These are phyloP conservation scores for Lachnellula hyalina DNA, from an alignment of 2,329 filamentous ascomycete genomes.

Conservation along the genomic window DNA sequence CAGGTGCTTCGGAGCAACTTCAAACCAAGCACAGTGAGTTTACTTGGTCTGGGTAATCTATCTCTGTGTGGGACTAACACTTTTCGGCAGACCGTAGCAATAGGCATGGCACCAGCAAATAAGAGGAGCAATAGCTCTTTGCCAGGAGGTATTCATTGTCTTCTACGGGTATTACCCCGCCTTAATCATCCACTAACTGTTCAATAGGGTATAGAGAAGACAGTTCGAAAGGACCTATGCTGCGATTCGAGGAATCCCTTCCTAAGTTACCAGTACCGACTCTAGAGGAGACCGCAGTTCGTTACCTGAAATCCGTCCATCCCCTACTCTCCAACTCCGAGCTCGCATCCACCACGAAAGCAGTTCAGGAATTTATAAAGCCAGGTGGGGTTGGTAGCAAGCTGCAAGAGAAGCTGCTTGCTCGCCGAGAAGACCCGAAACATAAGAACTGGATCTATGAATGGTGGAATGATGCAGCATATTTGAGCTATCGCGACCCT, in stretches of 20 bases:
- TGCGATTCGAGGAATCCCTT: slow-evolving; percentile 82
- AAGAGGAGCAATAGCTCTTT: slow-evolving; percentile 54
- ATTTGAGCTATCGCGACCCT: slow-evolving; percentile 88
- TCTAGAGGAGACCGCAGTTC: slow-evolving; percentile 73
- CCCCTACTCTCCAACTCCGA: slow-evolving; percentile 66
- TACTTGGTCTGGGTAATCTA: not conserved
- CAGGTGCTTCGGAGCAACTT: slow-evolving; percentile 29
- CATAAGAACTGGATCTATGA: slow-evolving; percentile 92
- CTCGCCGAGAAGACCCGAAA: slow-evolving; percentile 71
- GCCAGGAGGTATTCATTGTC: slow-evolving; percentile 41
- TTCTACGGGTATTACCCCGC: slow-evolving; percentile 4
- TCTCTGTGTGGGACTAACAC: slow-evolving; percentile 14
- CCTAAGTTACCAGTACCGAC: slow-evolving; percentile 74
- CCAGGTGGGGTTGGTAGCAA: slow-evolving; percentile 78
- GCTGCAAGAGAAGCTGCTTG: slow-evolving; percentile 83
- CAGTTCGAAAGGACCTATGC: slow-evolving; percentile 70
- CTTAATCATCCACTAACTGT: slow-evolving; percentile 10
- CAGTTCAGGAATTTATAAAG: slow-evolving; percentile 81
- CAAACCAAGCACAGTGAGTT: slow-evolving; percentile 25
- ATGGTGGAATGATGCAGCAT: slow-evolving; percentile 97
- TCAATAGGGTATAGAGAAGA: slow-evolving; percentile 71
- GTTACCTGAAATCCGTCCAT: slow-evolving; percentile 76
- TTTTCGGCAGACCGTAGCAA: slow-evolving; percentile 30
- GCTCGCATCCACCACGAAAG: slow-evolving; percentile 69
- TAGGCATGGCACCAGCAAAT: slow-evolving; percentile 46